Percentiles rank a stretch among this genome's conserved stretches.
Conservation (phyloP, 2,329 filamentous ascomycete species). For the Cladosporium cucumerinum region DNA sequence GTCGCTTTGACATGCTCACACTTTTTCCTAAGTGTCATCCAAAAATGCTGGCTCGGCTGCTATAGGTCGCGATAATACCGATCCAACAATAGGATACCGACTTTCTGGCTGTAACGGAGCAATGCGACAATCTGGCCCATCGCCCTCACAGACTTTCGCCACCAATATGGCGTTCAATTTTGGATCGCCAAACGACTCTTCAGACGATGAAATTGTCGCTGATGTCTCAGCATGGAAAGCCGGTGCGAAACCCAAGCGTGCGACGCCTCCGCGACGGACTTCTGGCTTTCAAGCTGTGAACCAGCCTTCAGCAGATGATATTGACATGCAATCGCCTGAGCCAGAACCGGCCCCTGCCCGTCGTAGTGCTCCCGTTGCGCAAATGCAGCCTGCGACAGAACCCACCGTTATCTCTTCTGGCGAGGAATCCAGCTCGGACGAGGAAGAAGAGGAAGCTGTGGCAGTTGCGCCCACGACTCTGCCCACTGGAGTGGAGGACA, state of each 20-base stretch:
- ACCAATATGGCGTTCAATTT: slow-evolving; percentile 28
- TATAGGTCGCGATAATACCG: background rate
- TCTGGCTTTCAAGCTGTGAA: slow-evolving; percentile 18
- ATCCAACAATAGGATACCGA: background rate
- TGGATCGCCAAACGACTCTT: slow-evolving; percentile 26
- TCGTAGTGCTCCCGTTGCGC: slow-evolving; percentile 21
- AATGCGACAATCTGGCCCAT: background rate
- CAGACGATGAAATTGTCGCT: slow-evolving; percentile 28
- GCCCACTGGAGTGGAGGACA: background rate
- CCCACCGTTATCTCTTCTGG: slow-evolving; percentile 12
- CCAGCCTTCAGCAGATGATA: slow-evolving; percentile 1
- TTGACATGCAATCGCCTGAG: slow-evolving; percentile 6
- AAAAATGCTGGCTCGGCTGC: background rate
- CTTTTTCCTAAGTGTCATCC: background rate
- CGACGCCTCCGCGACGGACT: slow-evolving; percentile 10
- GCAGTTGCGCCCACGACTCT: background rate
- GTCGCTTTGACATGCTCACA: background rate
- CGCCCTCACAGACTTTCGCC: background rate
- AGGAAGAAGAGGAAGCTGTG: background rate
- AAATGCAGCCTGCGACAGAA: slow-evolving; percentile 19
- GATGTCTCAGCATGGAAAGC: slow-evolving; percentile 31
- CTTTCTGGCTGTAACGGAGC: background rate
- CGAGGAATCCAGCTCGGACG: slow-evolving; percentile 14
- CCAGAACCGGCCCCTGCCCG: slow-evolving; percentile 16
- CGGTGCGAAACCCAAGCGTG: slow-evolving; percentile 10